phyloP scores from a whole-genome alignment of 129 eudicot genomes.

The Centella asiatica region DNA sequence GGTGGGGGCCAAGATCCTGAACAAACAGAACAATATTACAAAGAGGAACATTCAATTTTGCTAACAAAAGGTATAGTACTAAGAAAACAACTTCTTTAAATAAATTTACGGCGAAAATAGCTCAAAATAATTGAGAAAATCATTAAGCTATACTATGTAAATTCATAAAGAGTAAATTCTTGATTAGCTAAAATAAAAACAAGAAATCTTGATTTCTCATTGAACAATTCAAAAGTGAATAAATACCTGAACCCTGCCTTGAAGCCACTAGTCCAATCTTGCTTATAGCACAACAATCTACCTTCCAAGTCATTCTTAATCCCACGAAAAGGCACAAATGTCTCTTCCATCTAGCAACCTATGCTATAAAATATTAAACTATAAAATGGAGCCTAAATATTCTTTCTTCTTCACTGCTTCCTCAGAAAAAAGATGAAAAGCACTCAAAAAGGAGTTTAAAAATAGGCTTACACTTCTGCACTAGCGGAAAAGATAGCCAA shows the following conservation, averaged over 20 bases:
- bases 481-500: neutral
- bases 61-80: neutral
- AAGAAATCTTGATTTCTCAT: neutral
- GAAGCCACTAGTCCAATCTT: conserved; percentile 92
- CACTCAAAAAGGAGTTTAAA: neutral
- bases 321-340: conserved; percentile 90
- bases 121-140: neutral
- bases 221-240: neutral
- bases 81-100: neutral
- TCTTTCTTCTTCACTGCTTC: conserved; percentile 13
- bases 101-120: neutral
- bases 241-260: conserved; percentile 85
- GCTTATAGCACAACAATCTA: conserved; percentile 78
- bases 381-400: neutral
- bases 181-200: neutral
- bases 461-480: neutral
- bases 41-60: neutral
- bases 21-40: neutral
- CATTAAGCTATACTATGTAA: neutral
- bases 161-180: neutral
- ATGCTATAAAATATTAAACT: neutral
- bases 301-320: conserved; percentile 77
- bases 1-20: conserved; percentile 93
- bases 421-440: conserved; percentile 3
- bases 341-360: conserved; percentile 56